These are phyloP conservation scores for Peronospora belbahrii DNA, from an alignment of 352 stramenopile species.

Conservation along the genomic window DNA sequence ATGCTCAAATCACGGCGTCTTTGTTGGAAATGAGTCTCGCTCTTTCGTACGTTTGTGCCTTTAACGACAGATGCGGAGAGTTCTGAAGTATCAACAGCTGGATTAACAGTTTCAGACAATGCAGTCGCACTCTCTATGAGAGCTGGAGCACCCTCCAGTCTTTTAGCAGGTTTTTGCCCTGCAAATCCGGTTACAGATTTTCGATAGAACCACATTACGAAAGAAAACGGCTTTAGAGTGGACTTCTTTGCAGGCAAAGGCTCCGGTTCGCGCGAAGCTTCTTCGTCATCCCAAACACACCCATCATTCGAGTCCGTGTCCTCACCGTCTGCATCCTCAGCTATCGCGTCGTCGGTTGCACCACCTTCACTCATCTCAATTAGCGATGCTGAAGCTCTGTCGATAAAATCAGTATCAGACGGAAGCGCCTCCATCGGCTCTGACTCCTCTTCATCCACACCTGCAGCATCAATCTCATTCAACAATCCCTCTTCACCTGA, in stretches of 20 bases:
- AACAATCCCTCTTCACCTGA: conserved; percentile 8
- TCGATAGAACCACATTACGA: conserved; percentile 30
- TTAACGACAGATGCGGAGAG: conserved; percentile 4
- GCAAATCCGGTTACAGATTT: conserved; percentile 6
- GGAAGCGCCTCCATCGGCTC: conserved; percentile 13
- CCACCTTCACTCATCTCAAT: too few relatives aligned
- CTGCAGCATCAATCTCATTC: conserved; percentile 15
- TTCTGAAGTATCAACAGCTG: conserved; percentile 1
- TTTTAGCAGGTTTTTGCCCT: conserved; percentile 1
- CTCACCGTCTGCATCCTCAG: conserved; percentile 26
- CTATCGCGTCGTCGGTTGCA: conserved; percentile 9
- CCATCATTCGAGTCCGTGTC: conserved; percentile 21
- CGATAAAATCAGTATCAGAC: conserved; percentile 6
- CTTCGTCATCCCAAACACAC: conserved; percentile 14
- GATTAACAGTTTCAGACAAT: conserved; percentile 4
- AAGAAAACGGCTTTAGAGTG: conserved; percentile 13
- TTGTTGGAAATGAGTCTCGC: conserved; percentile 24
- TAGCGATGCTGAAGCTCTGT: conserved; percentile 5
- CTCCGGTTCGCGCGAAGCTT: conserved; percentile 8
- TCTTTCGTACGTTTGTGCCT: conserved; percentile 17
- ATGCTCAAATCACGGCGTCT: conserved; percentile 49
- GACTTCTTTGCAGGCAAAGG: conserved; percentile 7
- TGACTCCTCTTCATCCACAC: conserved; percentile 20
- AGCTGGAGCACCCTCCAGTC: background rate
- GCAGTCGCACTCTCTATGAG: background rate